Evolutionary conservation across 2,329 filamentous ascomycete species (phyloP), one percentile per base, ranked within the genome.

Genomic region (Epichloe glyceriae): DNA sequence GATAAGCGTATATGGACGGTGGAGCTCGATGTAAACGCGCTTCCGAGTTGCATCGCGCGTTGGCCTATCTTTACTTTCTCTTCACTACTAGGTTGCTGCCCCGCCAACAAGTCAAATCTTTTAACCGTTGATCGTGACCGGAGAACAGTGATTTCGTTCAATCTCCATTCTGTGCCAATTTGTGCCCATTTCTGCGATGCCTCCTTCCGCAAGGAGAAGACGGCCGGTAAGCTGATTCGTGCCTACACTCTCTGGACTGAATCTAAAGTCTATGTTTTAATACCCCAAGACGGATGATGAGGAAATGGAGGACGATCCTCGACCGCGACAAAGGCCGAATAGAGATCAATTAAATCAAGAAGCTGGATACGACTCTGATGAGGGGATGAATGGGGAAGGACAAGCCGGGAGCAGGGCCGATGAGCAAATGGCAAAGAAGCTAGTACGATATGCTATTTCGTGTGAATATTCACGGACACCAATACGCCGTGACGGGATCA

Each of bases 401-500:
- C 52, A 55, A 12, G 59, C 61, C n/a, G 65, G 62, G 19, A 65
- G 63, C n/a, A 69, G 61, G 34, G 70, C 66, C 39, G 72, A 75
- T 37, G 68, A 73, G 4, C 75, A 79, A 56, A 64, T 82, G 35
- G 74, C 79, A 37, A 83, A 82, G 65, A 83, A 82, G 60, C 65
- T 86, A n/a, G 74, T 85, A n/a, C 75, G 82, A 49, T 83, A 84
- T 57, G 80, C 79, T 3, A 64, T 86, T 22, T 78, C 81, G 4
- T 84, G 81, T 64, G 82, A 86, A 60, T 83, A 75, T 54, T 76
- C 80, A 10, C 71, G 82, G 49, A 72, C 73, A 39, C 71, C 75
- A 1, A 83, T 86, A 44, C 73, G 73, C 49, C 70, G 82, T 56
- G 74, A 80, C 20, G 81, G 78, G 34, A 81, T 86, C 44, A 74